Evolutionary conservation across 371 early-diverging fungal genomes (phyloP), one percentile per base, ranked within the genome.

Genomic region (Catenaria anguillulae): DNA sequence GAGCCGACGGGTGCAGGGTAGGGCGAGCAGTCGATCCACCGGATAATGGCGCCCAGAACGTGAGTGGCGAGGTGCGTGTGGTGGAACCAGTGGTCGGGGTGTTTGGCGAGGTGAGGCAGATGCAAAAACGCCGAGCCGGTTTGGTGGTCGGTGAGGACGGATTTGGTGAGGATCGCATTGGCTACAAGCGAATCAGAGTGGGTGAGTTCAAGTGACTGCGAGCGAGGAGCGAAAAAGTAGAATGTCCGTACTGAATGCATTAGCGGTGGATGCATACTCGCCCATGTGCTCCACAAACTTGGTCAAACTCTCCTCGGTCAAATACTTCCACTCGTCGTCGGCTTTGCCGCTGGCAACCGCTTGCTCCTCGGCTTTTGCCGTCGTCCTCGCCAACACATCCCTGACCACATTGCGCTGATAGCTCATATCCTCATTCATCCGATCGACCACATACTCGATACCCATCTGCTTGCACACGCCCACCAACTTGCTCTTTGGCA

Each of bases 331-430:
- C 58, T 34, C 3, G 17, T 35, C n/a, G n/a, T n/a, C n/a, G n/a
- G n/a, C n/a, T n/a, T n/a, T n/a, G n/a, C n/a, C n/a, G n/a, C n/a
- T n/a, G n/a, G n/a, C n/a, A n/a, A n/a, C n/a, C n/a, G n/a, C n/a
- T n/a, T n/a, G n/a, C n/a, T n/a, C n/a, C n/a, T n/a, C n/a, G n/a
- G n/a, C n/a, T n/a, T 40, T 40, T 40, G 40, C 12, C 19, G 33
- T 8, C 43, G 26, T 24, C n/a, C 3, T 3, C 52, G 26, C 29
- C 29, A 50, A 12, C 33, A 50, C 52, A 17, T 8, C 52, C 29
- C 52, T 26, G 15, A 50, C 4, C 15, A 50, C 52, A 31, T 58
- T 58, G 36, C 43, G 58, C 58, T 58, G 40, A 24, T 24, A 58
- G 2, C 13, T 8, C 40, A 24, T 6, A 12, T 36, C 26, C 17